Base-by-base conservation (phyloP, 2,329 filamentous ascomycete genomes). In the Colletotrichum horii region DNA sequence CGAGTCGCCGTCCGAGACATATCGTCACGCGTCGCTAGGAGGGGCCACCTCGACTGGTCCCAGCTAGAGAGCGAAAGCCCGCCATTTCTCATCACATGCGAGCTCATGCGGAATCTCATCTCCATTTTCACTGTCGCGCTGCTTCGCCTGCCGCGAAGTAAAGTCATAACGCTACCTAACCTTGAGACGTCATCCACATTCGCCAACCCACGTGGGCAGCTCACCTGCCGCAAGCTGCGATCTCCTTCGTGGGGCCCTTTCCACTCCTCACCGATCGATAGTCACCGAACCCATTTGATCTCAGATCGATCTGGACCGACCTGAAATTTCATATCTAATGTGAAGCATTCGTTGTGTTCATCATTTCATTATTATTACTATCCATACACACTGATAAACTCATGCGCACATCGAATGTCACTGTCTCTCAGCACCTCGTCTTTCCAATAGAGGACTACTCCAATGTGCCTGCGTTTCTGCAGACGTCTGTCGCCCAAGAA, bases 331-430 rank as follows among this genome's bases (percentile, higher is more conserved):
- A 68, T 32, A 5, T 16, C 28, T 28, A 32, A 32, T 61, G 22
- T 66, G n/a, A 48, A 48, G 24, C 28, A 56, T 56, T 60, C 30
- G 28, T 52, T 71, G 48, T 65, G 38, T 75, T 76, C 74, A 62
- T 74, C 66, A 71, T 66, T 43, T 76, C 74, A 76, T 76, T 76
- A 76, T 26, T 75, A 76, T 76, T 76, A 76, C 66, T 75, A 76
- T 74, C 74, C 70, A 76, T 76, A 76, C 69, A 76, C 28, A 61
- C 72, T 62, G 38, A 55, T 66, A 71, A 71, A 62, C 74, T 66
- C 38, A 66, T 34, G 26, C 43, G 34, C 48, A 65, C 67, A 71
- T 24, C 38, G 26, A 58, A 66, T 36, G 36, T 60, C 48, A 28
- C 56, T 69, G 34, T 66, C 62, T 65, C 34, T 65, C 43, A n/a